A percentile compares a stretch with the other conserved stretches of the same genome.
Evolutionary conservation across 2,329 filamentous ascomycete genomes (phyloP).

Genomic region (Colletotrichum brevisporum): DNA sequence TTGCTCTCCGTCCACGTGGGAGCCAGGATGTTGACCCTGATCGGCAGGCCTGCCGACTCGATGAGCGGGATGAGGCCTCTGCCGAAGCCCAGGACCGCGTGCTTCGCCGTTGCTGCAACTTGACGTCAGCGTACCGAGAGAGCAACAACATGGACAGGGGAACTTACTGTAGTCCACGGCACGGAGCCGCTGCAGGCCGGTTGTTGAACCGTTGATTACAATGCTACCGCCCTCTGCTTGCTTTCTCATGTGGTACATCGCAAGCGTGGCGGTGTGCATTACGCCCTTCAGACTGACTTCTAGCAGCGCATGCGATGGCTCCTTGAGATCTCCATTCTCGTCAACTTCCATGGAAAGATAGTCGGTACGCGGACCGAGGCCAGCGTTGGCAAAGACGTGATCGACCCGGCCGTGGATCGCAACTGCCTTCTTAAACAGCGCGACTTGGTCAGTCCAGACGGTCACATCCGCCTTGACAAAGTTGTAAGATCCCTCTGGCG

Average conservation of each 20-base stretch:
- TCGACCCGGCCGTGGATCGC: conserved; percentile 81
- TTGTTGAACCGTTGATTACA: conserved; percentile 66
- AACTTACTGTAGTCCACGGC: conserved; percentile 64
- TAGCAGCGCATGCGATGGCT: conserved; percentile 58
- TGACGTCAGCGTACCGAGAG: conserved; percentile 3
- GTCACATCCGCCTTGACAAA: conserved; percentile 64
- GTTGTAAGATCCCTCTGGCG: conserved; percentile 47
- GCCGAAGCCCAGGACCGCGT: conserved; percentile 67
- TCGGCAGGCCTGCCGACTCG: conserved; percentile 53
- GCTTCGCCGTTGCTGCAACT: conserved; percentile 63
- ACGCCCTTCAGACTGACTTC: conserved; percentile 66
- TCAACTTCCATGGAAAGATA: conserved; percentile 64
- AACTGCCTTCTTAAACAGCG: conserved; percentile 66
- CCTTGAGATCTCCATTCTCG: conserved; percentile 61
- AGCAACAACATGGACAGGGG: neutral
- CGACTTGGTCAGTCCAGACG: conserved; percentile 63
- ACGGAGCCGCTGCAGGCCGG: conserved; percentile 64
- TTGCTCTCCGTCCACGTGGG: conserved; percentile 47
- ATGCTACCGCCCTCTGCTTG: conserved; percentile 65
- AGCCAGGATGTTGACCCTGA: conserved; percentile 65
- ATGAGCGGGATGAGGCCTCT: conserved; percentile 60
- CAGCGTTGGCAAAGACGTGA: conserved; percentile 80
- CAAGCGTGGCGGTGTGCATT: conserved; percentile 64
- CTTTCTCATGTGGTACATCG: conserved; percentile 64
- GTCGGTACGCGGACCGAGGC: conserved; percentile 61